Evolutionary conservation across 768 basidiomycete species (phyloP).

Genomic region (Mrakia hoshinonis): DNA sequence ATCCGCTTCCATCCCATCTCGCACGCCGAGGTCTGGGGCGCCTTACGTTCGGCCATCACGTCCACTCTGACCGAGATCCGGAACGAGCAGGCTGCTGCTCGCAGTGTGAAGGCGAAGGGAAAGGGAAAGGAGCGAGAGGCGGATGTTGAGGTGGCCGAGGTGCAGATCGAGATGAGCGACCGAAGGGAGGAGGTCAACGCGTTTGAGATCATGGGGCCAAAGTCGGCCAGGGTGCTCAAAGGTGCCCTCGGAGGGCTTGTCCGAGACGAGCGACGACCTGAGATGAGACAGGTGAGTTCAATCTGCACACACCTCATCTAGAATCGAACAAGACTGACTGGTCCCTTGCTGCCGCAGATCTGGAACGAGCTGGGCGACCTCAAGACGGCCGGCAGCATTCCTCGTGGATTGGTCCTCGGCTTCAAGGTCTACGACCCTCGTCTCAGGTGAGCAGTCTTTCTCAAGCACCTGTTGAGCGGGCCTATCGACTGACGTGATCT

Average conservation of each 20-base stretch:
- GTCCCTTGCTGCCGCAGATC: slow-evolving; percentile 45
- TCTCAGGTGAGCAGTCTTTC: slow-evolving; percentile 52
- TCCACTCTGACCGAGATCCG: slow-evolving; percentile 44
- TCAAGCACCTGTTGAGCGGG: too few relatives aligned
- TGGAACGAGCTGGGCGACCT: slow-evolving; percentile 58
- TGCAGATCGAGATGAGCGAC: slow-evolving; percentile 57
- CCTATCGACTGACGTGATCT: neutral
- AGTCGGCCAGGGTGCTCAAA: slow-evolving; percentile 57
- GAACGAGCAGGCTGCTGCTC: slow-evolving; percentile 34
- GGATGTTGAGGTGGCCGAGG: slow-evolving; percentile 19
- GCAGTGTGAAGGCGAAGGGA: neutral
- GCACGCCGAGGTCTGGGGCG: slow-evolving; percentile 51
- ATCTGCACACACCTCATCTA: neutral
- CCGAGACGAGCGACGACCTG: slow-evolving; percentile 26
- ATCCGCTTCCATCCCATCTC: slow-evolving; percentile 68
- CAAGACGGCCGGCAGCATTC: slow-evolving; percentile 58
- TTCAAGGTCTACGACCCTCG: slow-evolving; percentile 78
- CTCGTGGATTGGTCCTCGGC: slow-evolving; percentile 68
- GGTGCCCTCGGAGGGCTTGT: slow-evolving; percentile 42
- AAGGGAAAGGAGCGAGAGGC: slow-evolving; percentile 21
- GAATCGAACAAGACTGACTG: neutral
- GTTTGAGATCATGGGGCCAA: slow-evolving; percentile 86
- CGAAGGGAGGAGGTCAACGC: slow-evolving; percentile 61
- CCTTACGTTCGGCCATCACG: slow-evolving; percentile 51
- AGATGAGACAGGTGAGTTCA: slow-evolving; percentile 16